Percentiles rank a stretch among this genome's conserved stretches.
phyloP scores from a whole-genome alignment of 208 protist species.

The Histomonas meleagridis region DNA sequence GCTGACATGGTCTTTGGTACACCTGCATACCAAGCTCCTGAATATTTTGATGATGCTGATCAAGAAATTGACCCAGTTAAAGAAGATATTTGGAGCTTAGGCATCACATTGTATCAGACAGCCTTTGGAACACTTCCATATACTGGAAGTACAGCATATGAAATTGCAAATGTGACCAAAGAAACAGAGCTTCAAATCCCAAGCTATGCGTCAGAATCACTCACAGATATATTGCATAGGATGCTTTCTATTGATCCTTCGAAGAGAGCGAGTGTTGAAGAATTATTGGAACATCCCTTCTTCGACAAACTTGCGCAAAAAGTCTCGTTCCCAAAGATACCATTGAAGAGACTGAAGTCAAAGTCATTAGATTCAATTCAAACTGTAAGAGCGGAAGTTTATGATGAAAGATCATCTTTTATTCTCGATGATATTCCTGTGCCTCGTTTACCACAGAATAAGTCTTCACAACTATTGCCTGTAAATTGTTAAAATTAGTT shows the following conservation, averaged over 20 bases:
- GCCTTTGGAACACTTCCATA: background rate
- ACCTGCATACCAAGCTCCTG: conserved; percentile 20
- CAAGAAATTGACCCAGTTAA: background rate
- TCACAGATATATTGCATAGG: background rate
- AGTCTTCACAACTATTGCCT: too few relatives aligned
- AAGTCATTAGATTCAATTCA: too few relatives aligned
- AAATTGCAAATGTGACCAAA: background rate
- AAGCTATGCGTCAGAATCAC: background rate
- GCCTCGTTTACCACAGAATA: too few relatives aligned
- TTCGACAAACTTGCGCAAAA: too few relatives aligned
- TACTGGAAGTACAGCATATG: background rate
- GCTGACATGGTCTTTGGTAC: background rate
- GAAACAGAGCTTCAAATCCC: background rate
- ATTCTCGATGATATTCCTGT: too few relatives aligned
- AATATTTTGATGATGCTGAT: background rate
- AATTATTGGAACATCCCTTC: background rate
- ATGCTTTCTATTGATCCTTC: background rate
- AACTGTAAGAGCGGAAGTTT: too few relatives aligned
- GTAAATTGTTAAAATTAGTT: too few relatives aligned
- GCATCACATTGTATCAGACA: background rate
- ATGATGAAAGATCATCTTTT: too few relatives aligned
- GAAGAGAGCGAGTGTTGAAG: background rate
- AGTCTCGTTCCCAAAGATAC: too few relatives aligned
- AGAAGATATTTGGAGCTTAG: background rate
- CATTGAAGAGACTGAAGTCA: too few relatives aligned